A percentile compares a stretch with the other conserved stretches of the same genome.
These are phyloP conservation scores for Huntiella decipiens DNA, from an alignment of 2,329 filamentous ascomycete genomes.

Conservation along the genomic window DNA sequence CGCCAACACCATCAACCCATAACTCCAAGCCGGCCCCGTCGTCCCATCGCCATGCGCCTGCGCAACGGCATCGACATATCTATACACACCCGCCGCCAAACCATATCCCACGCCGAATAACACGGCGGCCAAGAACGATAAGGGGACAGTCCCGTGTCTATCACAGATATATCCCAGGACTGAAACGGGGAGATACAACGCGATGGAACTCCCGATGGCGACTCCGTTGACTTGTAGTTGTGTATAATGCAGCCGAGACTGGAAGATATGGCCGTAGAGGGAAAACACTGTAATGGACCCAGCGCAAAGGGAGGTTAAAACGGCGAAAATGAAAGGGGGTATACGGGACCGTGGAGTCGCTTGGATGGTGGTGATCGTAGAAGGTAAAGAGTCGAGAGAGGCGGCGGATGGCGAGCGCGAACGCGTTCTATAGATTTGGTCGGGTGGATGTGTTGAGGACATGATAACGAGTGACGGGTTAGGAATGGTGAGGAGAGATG, in stretches of 20 bases:
- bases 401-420: neutral
- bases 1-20: slow-evolving; percentile 65
- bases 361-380: slow-evolving; percentile 2
- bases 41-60: slow-evolving; percentile 19
- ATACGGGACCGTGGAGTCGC: slow-evolving; percentile 3
- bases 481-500: neutral
- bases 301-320: slow-evolving; percentile 50
- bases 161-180: slow-evolving; percentile 84
- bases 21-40: slow-evolving; percentile 39
- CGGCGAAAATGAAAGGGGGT: slow-evolving; percentile 31
- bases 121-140: slow-evolving; percentile 51
- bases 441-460: neutral
- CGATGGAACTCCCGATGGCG: slow-evolving; percentile 68
- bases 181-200: slow-evolving; percentile 83
- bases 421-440: neutral
- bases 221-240: slow-evolving; percentile 87
- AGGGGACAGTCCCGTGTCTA: slow-evolving; percentile 58
- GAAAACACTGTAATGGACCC: slow-evolving; percentile 89
- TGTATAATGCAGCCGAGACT: slow-evolving; percentile 67
- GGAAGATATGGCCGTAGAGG: slow-evolving; percentile 79
- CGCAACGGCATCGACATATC: slow-evolving; percentile 20
- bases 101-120: slow-evolving; percentile 70
- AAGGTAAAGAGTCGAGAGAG: slow-evolving; percentile 1
- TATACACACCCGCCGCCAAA: slow-evolving; percentile 63
- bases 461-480: neutral